Evolutionary conservation across 345 rosid species (phyloP).

Genomic region (Hypericum perforatum): DNA sequence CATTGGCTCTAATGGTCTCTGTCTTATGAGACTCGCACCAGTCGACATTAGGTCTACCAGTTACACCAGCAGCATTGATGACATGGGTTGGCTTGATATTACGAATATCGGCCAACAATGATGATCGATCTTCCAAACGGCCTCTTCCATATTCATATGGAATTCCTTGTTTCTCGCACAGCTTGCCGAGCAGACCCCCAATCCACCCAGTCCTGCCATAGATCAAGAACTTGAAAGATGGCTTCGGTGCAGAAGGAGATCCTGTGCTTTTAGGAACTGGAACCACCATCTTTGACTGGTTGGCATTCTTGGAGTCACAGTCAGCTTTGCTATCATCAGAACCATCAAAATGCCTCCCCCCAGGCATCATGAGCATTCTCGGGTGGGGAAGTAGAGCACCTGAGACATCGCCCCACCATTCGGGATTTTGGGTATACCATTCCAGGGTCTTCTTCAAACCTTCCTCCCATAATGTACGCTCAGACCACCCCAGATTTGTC

Average conservation of each 20-base stretch:
- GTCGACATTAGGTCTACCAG: constrained; percentile 19
- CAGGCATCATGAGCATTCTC: constrained; percentile 19
- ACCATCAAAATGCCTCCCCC: constrained; percentile 9
- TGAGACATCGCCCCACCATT: constrained; percentile 8
- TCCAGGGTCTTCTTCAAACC: constrained; percentile 16
- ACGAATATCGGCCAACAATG: constrained; percentile 10
- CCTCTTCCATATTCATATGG: constrained; percentile 15
- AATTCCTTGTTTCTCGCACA: constrained; percentile 17
- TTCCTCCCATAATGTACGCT: constrained; percentile 12
- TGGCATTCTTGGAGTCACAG: not conserved
- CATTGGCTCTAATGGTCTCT: constrained; percentile 14
- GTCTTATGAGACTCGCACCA: constrained; percentile 17
- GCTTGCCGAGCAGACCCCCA: constrained; percentile 14
- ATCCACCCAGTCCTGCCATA: constrained; percentile 18
- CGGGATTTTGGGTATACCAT: constrained; percentile 13
- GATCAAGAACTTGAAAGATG: constrained; percentile 9
- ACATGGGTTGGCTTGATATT: constrained; percentile 15
- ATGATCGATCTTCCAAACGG: constrained; percentile 12
- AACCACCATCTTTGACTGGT: constrained; percentile 5
- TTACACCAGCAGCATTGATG: constrained; percentile 17
- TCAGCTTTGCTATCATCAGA: constrained; percentile 6
- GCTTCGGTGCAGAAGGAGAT: not conserved
- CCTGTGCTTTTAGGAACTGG: not conserved
- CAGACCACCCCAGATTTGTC: constrained; percentile 16
- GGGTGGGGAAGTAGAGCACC: constrained; percentile 16